Base-by-base conservation (phyloP, 345 rosid genomes). In the Zanthoxylum bungeanum region DNA sequence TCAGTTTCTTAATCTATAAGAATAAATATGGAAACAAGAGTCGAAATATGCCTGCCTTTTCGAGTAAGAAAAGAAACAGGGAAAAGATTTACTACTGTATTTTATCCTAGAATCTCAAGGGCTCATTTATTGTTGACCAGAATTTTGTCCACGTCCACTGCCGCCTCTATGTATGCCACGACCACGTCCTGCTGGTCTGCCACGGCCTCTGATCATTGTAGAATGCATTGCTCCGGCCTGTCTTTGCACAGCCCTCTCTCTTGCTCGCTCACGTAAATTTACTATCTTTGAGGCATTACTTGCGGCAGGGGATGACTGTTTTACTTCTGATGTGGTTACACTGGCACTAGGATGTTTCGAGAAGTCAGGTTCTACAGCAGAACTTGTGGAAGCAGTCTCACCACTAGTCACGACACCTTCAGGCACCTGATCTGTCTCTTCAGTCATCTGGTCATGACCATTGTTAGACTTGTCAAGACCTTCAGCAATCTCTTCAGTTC, bases 241-340 rank as follows among this genome's bases (percentile, higher is more conserved):
- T 81, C 98, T 83, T 58, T 73, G 42, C 78, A 78, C 70, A 24
- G 93, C 83, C 25, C 84, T 76, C 77, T 77, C 82, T 73, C 74
- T 80, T 0, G 94, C 99, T 77, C 92, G 77, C 58, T 82, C 85
- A 34, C 76, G 65, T 53, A 91, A 59, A 79, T 80, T 83, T 55
- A 88, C 83, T 17, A 88, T 22, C 3, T 82, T 84, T 30, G 96
- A 70, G 63, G 80, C 52, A 61, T 76, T 75, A 25, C 82, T 73
- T 34, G 55, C 74, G 22, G 93, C 73, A 27, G 93, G 84, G 10
- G 92, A 68, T 5, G 73, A 81, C 51, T 81, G 86, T 76, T 83
- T 88, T 7, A 73, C 78, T 60, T 86, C 92, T 58, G 84, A 87
- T 1, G 78, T 39, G 16, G 80, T 72, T 36, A 49, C 73, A 69